These are phyloP conservation scores for Polyplosphaeria fusca DNA, from an alignment of 495 filamentous ascomycete species.

Conservation along the genomic window DNA sequence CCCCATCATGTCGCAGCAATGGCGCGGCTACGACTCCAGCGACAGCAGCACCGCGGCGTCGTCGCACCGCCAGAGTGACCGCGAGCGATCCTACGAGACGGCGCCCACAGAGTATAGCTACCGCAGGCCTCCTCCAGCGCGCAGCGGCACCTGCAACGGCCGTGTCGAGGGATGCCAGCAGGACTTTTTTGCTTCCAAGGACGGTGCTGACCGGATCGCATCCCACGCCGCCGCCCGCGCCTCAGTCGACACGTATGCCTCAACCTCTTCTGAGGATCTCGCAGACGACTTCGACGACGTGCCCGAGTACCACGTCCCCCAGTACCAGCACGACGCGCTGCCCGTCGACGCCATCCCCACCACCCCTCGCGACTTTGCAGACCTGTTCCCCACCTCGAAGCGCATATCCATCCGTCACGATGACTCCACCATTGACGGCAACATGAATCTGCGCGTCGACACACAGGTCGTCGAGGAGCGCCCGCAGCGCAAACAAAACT, in stretches of 20 bases:
- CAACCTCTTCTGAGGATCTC: conserved; percentile 65
- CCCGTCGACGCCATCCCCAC: conserved; percentile 66
- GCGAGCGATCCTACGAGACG: conserved; percentile 65
- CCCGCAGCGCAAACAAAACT: conserved; percentile 58
- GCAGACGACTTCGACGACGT: conserved; percentile 44
- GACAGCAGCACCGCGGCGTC: conserved; percentile 37
- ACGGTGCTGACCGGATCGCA: conserved; percentile 38
- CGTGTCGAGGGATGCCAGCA: conserved; percentile 41
- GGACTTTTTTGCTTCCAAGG: conserved; percentile 36
- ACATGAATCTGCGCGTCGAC: conserved; percentile 95
- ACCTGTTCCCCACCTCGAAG: conserved; percentile 80
- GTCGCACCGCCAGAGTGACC: conserved; percentile 52
- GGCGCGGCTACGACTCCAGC: conserved; percentile 27
- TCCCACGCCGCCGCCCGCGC: conserved; percentile 51
- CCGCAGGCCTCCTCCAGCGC: conserved; percentile 44
- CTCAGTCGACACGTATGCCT: conserved; percentile 78
- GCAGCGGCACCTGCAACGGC: conserved; percentile 33
- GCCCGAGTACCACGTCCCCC: conserved; percentile 45
- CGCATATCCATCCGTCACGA: conserved; percentile 84
- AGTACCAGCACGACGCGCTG: conserved; percentile 58
- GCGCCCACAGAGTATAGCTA: conserved; percentile 64
- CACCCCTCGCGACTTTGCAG: conserved; percentile 77
- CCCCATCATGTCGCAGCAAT: conserved; percentile 27
- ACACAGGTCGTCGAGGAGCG: conserved; percentile 62
- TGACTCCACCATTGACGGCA: conserved; percentile 85